Evolutionary conservation across 2,329 filamentous ascomycete genomes (phyloP), one percentile per base, ranked within the genome.

Genomic region (Elsinoe batatas): DNA sequence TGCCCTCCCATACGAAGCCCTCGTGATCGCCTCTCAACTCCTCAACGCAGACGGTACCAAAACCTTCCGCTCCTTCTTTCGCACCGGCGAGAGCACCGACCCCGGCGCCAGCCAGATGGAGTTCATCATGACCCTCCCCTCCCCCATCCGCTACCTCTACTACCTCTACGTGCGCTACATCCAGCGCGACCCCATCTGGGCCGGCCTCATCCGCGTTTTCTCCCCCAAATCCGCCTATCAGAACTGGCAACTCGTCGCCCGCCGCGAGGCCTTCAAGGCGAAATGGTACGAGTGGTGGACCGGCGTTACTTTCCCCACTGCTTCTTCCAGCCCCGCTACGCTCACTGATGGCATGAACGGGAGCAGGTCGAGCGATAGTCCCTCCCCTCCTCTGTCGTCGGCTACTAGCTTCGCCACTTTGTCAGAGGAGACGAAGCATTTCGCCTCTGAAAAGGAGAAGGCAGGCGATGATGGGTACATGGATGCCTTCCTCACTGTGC

Each of bases 91-190:
- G 69, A 83, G 82, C 72, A 85, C 87, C 59, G 91, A 96, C 66
- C 71, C 79, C 0, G 91, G 91, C 13, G 88, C 87, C 1, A 77
- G 76, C 20, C 85, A 91, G 67, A 83, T 96, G 75, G 77, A 80
- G 54, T 81, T 78, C 62, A 83, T 91, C 66, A 88, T 90, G 74
- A 76, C 75, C 40, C 78, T 95, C 12, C 85, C 88, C 12, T 74
- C 82, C 5, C 81, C 85, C 3, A 65, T 95, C 62, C 88, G 89
- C 67, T 94, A 86, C 68, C 64, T 93, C n/a, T 88, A 95, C 73
- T 93, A 90, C 67, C 79, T 90, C 5, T 96, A 87, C 79, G 84
- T 93, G n/a, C 85, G 85, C 64, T 94, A 95, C 68, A 74, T 96
- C 59, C 81, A 83, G 54, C 73, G 82, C 10, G 90, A 96, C 67